phyloP scores from a whole-genome alignment of 1,139 yeast genomes.

The Candida pseudoviswanathii region DNA sequence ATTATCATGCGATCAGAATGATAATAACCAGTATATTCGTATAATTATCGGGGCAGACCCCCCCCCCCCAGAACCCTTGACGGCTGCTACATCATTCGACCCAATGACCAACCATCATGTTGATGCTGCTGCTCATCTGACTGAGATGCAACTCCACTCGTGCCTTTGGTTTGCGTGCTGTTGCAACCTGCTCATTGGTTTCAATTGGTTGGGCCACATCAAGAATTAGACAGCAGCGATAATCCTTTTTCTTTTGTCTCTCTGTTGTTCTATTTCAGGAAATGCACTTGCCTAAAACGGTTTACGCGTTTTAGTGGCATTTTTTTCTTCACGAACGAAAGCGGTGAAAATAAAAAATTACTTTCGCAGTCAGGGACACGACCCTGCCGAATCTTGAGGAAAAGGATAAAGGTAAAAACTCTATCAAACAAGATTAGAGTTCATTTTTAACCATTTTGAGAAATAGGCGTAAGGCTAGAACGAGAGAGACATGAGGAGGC shows the following conservation, averaged over 20 bases:
- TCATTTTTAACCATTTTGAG: background rate
- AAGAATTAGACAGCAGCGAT: background rate
- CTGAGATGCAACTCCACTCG: background rate
- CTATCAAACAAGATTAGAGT: background rate
- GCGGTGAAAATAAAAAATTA: background rate
- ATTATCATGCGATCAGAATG: background rate
- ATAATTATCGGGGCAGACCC: background rate
- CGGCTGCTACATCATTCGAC: too few species aligned
- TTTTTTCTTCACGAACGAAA: background rate
- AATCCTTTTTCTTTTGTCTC: background rate
- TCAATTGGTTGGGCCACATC: background rate
- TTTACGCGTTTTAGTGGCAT: constrained; percentile 1
- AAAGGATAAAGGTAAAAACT: background rate
- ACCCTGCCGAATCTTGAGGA: background rate
- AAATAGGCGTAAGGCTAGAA: background rate
- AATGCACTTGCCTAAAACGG: background rate
- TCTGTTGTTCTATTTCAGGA: background rate
- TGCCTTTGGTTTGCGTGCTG: background rate
- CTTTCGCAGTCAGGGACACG: background rate
- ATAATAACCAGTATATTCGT: background rate
- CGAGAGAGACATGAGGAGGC: background rate
- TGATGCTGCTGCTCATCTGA: too few species aligned
- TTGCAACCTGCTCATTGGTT: too few species aligned
- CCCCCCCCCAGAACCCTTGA: background rate
- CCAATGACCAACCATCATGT: too few species aligned